These are phyloP conservation scores for Sclerotinia sclerotiorum DNA, from an alignment of 2,329 filamentous ascomycete genomes.

Conservation along the genomic window DNA sequence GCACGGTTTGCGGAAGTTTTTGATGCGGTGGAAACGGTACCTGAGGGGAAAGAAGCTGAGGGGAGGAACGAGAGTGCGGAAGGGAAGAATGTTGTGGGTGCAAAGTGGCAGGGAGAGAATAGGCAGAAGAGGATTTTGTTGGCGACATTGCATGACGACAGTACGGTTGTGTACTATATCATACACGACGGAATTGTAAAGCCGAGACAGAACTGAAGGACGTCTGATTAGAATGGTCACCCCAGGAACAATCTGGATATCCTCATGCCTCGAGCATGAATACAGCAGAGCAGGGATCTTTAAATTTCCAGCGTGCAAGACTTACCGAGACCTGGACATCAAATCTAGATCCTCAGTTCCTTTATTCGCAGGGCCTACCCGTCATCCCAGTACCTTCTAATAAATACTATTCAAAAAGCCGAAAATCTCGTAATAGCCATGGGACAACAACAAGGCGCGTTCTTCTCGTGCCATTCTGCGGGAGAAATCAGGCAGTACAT, in stretches of 20 bases:
- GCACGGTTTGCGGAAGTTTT: constrained; percentile 67
- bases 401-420: background rate
- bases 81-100: constrained; percentile 39
- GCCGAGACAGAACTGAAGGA: constrained; percentile 71
- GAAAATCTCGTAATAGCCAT: background rate
- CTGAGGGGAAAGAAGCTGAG: constrained; percentile 40
- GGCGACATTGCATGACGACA: constrained; percentile 74
- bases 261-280: background rate
- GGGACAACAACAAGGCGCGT: too few relatives aligned
- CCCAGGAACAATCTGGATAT: background rate
- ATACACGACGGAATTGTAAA: constrained; percentile 87
- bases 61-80: constrained; percentile 27
- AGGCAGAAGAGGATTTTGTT: constrained; percentile 69
- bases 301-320: background rate
- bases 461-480: background rate
- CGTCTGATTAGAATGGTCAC: background rate
- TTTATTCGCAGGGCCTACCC: background rate
- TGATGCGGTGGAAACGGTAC: constrained; percentile 55
- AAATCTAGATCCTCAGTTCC: background rate
- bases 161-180: constrained; percentile 80
- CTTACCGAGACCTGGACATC: background rate
- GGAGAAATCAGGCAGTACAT: background rate
- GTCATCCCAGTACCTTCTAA: background rate
- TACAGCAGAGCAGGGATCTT: background rate
- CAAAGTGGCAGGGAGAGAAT: constrained; percentile 47